These are phyloP conservation scores for Pythium monospermum DNA, from an alignment of 352 stramenopile species.

Conservation along the genomic window DNA sequence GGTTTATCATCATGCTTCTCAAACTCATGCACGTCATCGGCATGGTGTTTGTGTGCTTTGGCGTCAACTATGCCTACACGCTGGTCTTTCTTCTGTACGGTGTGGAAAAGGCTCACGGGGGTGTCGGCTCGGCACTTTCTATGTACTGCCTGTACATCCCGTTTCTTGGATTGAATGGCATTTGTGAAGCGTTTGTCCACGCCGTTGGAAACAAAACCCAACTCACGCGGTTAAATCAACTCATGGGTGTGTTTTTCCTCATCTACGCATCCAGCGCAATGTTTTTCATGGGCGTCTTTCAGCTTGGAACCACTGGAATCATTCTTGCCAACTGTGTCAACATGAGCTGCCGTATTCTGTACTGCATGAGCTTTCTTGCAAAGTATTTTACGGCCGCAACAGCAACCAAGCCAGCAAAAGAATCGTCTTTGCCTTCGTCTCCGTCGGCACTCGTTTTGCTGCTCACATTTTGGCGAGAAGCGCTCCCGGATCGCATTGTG, in stretches of 20 bases:
- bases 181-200: conserved; percentile 96
- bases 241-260: conserved; percentile 77
- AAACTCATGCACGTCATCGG: conserved; percentile 83
- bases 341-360: conserved; percentile 80
- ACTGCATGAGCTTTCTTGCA: conserved; percentile 70
- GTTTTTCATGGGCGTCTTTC: conserved; percentile 56
- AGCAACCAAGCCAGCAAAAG: not conserved
- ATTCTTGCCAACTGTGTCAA: conserved; percentile 87
- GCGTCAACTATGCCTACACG: conserved; percentile 72
- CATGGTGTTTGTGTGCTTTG: conserved; percentile 83
- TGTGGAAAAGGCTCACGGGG: conserved; percentile 51
- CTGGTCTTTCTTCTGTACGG: conserved; percentile 80
- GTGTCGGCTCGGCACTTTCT: conserved; percentile 49
- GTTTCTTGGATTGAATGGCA: conserved; percentile 94
- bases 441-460: conserved; percentile 4
- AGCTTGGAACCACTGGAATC: conserved; percentile 61
- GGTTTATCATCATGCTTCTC: conserved; percentile 69
- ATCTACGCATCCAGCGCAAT: conserved; percentile 60
- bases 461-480: conserved; percentile 44
- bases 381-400: too few relatives aligned
- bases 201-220: conserved; percentile 64
- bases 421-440: not conserved
- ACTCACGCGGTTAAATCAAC: conserved; percentile 77
- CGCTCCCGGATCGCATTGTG: conserved; percentile 46
- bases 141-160: conserved; percentile 94